phyloP scores from a whole-genome alignment of 768 basidiomycete species.

The Russula sp. region DNA sequence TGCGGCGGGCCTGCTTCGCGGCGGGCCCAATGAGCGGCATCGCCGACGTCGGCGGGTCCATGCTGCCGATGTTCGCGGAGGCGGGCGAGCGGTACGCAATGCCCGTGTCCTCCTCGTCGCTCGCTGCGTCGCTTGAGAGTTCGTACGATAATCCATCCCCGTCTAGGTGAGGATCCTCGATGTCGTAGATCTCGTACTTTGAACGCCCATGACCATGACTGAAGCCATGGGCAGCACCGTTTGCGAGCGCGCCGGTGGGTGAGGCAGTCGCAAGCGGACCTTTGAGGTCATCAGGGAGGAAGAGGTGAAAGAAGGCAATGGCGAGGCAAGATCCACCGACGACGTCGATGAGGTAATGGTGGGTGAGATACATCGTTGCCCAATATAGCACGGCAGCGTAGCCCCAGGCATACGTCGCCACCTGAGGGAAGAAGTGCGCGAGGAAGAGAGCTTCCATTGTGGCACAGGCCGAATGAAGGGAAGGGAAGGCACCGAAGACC shows the following conservation, averaged over 20 bases:
- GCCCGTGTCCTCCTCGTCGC: constrained; percentile 62
- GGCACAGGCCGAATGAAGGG: constrained; percentile 83
- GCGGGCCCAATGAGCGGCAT: constrained; percentile 28
- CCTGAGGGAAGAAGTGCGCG: constrained; percentile 87
- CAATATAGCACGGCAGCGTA: constrained; percentile 89
- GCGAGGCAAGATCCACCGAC: constrained; percentile 90
- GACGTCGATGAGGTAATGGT: constrained; percentile 98
- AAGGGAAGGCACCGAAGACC: constrained; percentile 95
- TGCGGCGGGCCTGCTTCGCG: constrained; percentile 30
- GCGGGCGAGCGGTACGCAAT: constrained; percentile 65
- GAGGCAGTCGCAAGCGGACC: constrained; percentile 47
- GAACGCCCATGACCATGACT: constrained; percentile 31
- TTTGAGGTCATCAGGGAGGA: constrained; percentile 75
- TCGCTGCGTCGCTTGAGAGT: constrained; percentile 39
- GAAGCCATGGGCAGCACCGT: constrained; percentile 14
- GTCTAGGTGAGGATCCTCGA: constrained; percentile 48
- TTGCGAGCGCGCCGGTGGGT: constrained; percentile 35
- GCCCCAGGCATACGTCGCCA: constrained; percentile 60
- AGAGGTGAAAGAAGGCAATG: constrained; percentile 78
- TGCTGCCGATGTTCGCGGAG: constrained; percentile 17
- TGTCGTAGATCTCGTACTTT: constrained; percentile 74
- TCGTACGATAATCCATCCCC: constrained; percentile 48
- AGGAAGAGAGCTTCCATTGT: constrained; percentile 92
- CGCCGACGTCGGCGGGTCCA: constrained; percentile 29
- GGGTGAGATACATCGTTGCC: constrained; percentile 98